These are phyloP conservation scores for Ichthyophonus hoferi DNA, from an alignment of 208 protist genomes.

Conservation along the genomic window DNA sequence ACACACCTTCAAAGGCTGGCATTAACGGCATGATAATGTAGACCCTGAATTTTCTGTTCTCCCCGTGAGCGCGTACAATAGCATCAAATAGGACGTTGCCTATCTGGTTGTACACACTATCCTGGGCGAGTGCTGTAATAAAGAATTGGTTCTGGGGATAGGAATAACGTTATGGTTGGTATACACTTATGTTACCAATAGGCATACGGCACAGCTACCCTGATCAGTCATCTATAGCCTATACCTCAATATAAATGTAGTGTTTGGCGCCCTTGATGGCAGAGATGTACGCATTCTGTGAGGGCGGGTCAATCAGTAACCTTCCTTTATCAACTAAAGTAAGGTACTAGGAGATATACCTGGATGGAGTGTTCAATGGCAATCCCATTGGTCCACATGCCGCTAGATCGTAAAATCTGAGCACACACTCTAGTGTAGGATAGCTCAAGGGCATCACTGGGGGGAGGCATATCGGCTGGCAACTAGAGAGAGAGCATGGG, in stretches of 20 bases:
- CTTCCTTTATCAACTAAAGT: no score
- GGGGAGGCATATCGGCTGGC: background rate
- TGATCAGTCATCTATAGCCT: background rate
- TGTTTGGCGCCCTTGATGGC: constrained; percentile 33
- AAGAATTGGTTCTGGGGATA: constrained; percentile 54
- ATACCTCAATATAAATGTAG: constrained; percentile 53
- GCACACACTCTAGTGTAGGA: background rate
- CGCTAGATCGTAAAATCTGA: constrained; percentile 4
- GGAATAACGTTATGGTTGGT: background rate
- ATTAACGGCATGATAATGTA: constrained; percentile 40
- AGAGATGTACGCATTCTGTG: constrained; percentile 30
- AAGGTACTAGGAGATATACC: no score
- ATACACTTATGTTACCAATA: background rate
- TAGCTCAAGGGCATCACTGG: background rate
- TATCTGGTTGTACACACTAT: constrained; percentile 32
- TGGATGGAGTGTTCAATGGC: constrained; percentile 28
- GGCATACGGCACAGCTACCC: background rate
- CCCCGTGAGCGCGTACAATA: constrained; percentile 22
- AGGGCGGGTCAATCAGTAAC: no score
- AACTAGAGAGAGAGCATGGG: no score
- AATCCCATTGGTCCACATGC: constrained; percentile 22
- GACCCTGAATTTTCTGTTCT: constrained; percentile 29
- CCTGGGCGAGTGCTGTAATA: constrained; percentile 17
- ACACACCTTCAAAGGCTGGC: constrained; percentile 40
- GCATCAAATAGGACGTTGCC: constrained; percentile 9